Base-by-base conservation (phyloP, 257 asterid genomes). In the Leonotis leonurus region DNA sequence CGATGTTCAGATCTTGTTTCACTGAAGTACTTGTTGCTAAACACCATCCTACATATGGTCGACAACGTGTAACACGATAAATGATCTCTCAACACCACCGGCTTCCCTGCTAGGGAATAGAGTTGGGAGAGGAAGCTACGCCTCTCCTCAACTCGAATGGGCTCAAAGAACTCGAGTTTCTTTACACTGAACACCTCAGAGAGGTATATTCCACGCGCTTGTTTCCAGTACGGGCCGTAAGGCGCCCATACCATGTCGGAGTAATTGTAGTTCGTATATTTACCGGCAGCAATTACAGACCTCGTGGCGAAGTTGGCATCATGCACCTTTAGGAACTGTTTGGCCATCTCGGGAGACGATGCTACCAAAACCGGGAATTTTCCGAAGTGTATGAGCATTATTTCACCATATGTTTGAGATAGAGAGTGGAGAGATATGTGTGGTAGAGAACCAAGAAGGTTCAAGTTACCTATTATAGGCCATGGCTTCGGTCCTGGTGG, bases 341-440 rank as follows among this genome's bases (percentile, higher is more conserved):
- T 63, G 35, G 83, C 81, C 83, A 77, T 80, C 30, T 69, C 61
- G 10, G 86, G 77, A 1, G 83, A 80, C 7, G 86, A 80, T 4
- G 81, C 83, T 4, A 77, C 61, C 0, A 75, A 30, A 5, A 71
- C 62, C 5, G 81, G 81, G 25, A 37, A 65, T 11, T 58, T 58
- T 2, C 86, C 86, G 7, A 64, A 71, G 33, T 62, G 77, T 1
- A 80, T 70, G 18, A 48, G 81, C 86, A 80, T 77, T 13, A 75
- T 17, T 17, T 74, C 79, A 4, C 85, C 85, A 16, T 77, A 71
- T 48, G 68, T 73, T 57, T 73, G 70, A 54, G 81, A 75, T 14
- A 76, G 26, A 9, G 4, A 0, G 73, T 79, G 73, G 18, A 76
- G 56, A 36, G 76, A 63, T 54, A 21, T 55, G 37, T 76, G 82